Evolutionary conservation across 208 protist species (phyloP), one percentile per base, ranked within the genome.

Genomic region (Trypanosoma rangeli): DNA sequence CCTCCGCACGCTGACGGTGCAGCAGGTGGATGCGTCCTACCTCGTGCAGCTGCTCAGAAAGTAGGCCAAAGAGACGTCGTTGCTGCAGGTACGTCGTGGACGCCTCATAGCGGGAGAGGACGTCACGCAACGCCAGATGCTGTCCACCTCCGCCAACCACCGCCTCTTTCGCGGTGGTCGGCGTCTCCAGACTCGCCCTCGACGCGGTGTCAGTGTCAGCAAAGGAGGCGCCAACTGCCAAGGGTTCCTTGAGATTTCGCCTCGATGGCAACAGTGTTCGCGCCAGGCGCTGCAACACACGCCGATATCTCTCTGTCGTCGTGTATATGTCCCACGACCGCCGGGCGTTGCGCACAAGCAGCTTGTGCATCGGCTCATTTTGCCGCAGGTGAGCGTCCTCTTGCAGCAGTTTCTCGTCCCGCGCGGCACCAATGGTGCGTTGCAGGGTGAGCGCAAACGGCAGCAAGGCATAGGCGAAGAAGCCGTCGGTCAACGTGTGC

Each of bases 1-100:
- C 87, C 50, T 75, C 68, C 22, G 26, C 53, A 42, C 67, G 72
- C 42, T 76, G 73, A 64, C 80, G 73, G 48, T 84, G 79, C 16
- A 82, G 33, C 16, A 80, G 48, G 65, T 85, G 77, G 28, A 95
- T 56, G 52, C 76, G 69, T 3, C 85, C 90, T 58, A 89, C 56
- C 64, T 95, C 87, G 54, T 77, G 76, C n/a, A 95, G 66, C 50
- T 85, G 89, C 71, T 93, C 85, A 5, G 83, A 82, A 33, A 92
- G 84, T 13, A 71, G 73, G 3, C 78, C 78, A 72, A 93, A 84
- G 15, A 86, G 73, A 20, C 85, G 76, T 9, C 78, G 74, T 29
- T 82, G 46, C 44, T 85, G 84, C 26, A 95, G 71, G 1, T 79
- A 70, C 26, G 73, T 61, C 28, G 73, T 81, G 22, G 83, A 74